Evolutionary conservation across 2,329 filamentous ascomycete genomes (phyloP).

Genomic region (Neopestalotiopsis sp.): DNA sequence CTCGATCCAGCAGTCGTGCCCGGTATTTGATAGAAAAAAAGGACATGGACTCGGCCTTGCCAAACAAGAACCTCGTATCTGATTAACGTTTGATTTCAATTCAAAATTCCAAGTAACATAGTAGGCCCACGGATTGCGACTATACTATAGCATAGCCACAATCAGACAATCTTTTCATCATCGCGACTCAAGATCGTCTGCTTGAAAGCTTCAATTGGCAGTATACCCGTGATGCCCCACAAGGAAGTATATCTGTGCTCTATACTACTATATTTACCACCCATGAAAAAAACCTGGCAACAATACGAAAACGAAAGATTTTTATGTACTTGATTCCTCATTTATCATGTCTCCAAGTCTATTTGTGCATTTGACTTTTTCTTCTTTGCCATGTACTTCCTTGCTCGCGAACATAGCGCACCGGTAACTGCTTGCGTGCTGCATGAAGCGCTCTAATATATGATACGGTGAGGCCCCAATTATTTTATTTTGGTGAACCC

Average conservation of each 20-base stretch:
- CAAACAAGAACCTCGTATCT: neutral
- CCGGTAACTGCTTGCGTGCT: neutral
- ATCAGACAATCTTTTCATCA: neutral
- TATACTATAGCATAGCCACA: neutral
- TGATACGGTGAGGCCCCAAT: slow-evolving; percentile 3
- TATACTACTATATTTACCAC: neutral
- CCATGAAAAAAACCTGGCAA: neutral
- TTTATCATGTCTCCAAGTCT: neutral
- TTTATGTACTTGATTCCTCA: neutral
- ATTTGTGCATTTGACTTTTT: neutral
- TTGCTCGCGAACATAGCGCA: no score
- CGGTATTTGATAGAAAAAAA: neutral
- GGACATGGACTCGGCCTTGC: neutral
- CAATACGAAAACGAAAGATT: slow-evolving; percentile 9
- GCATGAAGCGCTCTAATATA: slow-evolving; percentile 11
- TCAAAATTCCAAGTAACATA: neutral
- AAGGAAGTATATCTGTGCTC: slow-evolving; percentile 1
- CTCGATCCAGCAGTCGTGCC: neutral
- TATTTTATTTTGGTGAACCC: neutral
- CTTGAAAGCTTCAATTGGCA: neutral
- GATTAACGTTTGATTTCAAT: neutral
- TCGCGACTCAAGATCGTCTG: neutral
- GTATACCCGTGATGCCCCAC: neutral
- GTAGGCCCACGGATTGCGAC: neutral
- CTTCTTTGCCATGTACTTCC: no score